Base-by-base conservation (phyloP, 306 rosid genomes). In the Prunus mira region DNA sequence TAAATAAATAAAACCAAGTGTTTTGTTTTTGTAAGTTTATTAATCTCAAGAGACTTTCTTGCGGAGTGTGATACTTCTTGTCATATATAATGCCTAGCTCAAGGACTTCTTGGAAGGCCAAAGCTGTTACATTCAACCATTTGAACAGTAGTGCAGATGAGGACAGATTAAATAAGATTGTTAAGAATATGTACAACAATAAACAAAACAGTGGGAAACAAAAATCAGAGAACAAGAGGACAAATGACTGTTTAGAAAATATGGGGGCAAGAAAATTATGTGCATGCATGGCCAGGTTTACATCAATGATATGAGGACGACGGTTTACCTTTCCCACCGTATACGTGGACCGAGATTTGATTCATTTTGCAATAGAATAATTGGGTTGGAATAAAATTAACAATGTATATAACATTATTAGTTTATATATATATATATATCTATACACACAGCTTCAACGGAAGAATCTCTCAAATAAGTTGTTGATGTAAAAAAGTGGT, bases 211-310 rank as follows among this genome's bases (percentile, higher is more conserved):
- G 41, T 34, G 45, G 47, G 57, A 51, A 62, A 60, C 24, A 46
- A 45, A 24, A 43, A 60, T 24, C 67, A 4, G 56, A 73, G 55
- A 49, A 62, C 8, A 68, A 68, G 38, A 68, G 57, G 38, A 28
- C 46, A 64, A 62, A 52, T 24, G 20, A 3, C 9, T 43, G 55
- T 20, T 49, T 18, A 64, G 38, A 50, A 63, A 63, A 46, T 30
- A 22, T 19, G 30, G 13, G 70, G 56, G 13, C 56, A 47, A 62
- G 69, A 72, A 55, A 72, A 9, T 41, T 62, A n/a, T 46, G 12
- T 46, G 58, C 7, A 68, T 68, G 73, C 38, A 46, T 22, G 73
- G 73, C 9, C 7, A 64, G 49, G 69, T 64, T 32, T 43, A 64
- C 32, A 64, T 34, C 69, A 64, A 9, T 64, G 25, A 9, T 32